Percentiles rank a stretch among this genome's conserved stretches.
These are phyloP conservation scores for Umbelopsis sp. DNA, from an alignment of 192 early-diverging fungal genomes.

Conservation along the genomic window DNA sequence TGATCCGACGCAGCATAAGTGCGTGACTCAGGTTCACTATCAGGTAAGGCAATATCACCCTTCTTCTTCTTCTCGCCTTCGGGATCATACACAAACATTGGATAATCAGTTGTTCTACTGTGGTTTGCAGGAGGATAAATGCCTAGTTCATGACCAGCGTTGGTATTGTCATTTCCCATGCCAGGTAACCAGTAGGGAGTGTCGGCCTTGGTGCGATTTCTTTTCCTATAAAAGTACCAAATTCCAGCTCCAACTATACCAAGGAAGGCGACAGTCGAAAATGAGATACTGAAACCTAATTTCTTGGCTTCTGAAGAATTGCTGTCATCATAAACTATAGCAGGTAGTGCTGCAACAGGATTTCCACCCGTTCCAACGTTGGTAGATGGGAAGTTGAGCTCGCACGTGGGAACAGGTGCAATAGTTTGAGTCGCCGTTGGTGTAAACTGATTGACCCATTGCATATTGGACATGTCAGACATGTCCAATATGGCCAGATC, in stretches of 20 bases:
- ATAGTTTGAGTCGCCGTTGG: not conserved
- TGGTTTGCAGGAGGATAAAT: not conserved
- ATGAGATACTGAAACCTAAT: conserved; percentile 26
- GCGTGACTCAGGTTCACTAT: not conserved
- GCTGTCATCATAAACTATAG: not conserved
- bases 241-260: conserved; percentile 9
- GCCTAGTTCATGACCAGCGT: not conserved
- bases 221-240: conserved; percentile 16
- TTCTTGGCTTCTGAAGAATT: conserved; percentile 9
- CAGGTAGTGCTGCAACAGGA: not conserved
- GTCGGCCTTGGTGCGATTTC: conserved; percentile 15
- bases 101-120: conserved; percentile 16
- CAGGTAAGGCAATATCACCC: not conserved
- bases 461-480: not conserved
- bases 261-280: conserved; percentile 23
- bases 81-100: conserved; percentile 23
- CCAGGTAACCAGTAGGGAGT: conserved; percentile 33
- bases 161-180: not conserved
- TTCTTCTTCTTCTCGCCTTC: conserved; percentile 15
- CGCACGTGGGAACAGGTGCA: not conserved
- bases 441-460: conserved; percentile 6
- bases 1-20: conserved; percentile 34
- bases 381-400: not conserved
- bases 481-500: conserved; percentile 27
- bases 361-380: not conserved